Evolutionary conservation across 2,329 filamentous ascomycete species (phyloP), one percentile per base, ranked within the genome.

Genomic region (Penicillium crustosum): DNA sequence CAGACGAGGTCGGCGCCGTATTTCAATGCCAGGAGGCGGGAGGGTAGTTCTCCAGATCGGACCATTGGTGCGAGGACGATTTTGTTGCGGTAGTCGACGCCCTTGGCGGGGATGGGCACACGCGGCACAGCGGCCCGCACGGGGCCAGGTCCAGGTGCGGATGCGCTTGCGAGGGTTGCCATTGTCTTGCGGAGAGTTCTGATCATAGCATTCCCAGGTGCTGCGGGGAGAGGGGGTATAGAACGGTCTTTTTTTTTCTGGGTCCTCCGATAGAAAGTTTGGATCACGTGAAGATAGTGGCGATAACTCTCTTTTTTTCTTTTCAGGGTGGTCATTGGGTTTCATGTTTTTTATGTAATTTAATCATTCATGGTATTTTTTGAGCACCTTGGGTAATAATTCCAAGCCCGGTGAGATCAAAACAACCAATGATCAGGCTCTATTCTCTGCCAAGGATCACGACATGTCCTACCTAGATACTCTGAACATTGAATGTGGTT

Each of bases 1-100:
- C 94, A 99, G 65, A 99, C 94, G 17, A 99, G 82, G 76, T 99
- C 94, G 52, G 94, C 94, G 65, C 94, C 94, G 74, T 99, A 97
- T 71, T 95, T 90, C 61, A 99, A 85, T 33, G 94, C 91, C 43
- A 96, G 78, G 27, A 99, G 83, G 58, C 94, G 88, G 39, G 91
- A 94, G 3, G 94, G 93, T 60, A 97, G 81, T 80, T 99, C 94
- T 71, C 94, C 94, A n/a, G 91, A 96, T 66, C 94, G 89, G 57
- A 97, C 93, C 94, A 99, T 99, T 41, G 94, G 94, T 61, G 94
- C 94, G 62, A 99, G 88, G 44, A 97, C 94, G 64, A 97, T 79
- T 77, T 95, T 97, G 77, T 90, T 89, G 67, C 93, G 86, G 77
- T 97, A 97, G 79, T 97, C 92, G 69, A 96, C 92, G 51, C 93